Evolutionary conservation across 768 basidiomycete genomes (phyloP).

Genomic region (Auriscalpium orientale): DNA sequence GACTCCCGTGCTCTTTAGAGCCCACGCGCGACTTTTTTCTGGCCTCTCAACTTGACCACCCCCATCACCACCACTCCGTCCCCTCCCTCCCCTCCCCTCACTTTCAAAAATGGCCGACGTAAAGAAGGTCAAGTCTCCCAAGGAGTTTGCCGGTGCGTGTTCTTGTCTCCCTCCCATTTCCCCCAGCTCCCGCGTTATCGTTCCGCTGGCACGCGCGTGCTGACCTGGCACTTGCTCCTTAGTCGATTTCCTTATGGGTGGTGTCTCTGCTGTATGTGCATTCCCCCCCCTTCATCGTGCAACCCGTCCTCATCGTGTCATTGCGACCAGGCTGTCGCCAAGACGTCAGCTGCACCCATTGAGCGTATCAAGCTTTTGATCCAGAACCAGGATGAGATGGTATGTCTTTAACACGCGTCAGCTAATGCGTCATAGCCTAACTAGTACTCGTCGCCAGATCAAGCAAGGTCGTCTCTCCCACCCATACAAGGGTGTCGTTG

Average conservation of each 20-base stretch:
- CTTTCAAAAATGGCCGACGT: conserved; percentile 69
- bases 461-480: conserved; percentile 96
- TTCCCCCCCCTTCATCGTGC: neutral
- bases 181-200: neutral
- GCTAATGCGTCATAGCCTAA: neutral
- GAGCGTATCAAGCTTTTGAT: conserved; percentile 99
- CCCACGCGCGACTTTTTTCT: conserved; percentile 37
- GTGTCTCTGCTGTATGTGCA: conserved; percentile 76
- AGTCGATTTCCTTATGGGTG: conserved; percentile 97
- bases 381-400: conserved; percentile 99
- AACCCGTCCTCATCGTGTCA: conserved; percentile 11
- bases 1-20: conserved; percentile 30
- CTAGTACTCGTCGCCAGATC: conserved; percentile 47
- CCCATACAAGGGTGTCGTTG: conserved; percentile 94
- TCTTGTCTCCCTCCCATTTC: neutral
- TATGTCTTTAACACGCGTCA: conserved; percentile 19
- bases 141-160: conserved; percentile 79
- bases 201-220: conserved; percentile 15
- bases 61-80: conserved; percentile 46
- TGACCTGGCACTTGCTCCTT: conserved; percentile 24
- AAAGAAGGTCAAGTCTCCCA: conserved; percentile 81
- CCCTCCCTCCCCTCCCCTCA: conserved; percentile 30
- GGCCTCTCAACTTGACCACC: conserved; percentile 30
- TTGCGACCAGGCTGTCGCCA: conserved; percentile 78
- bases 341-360: conserved; percentile 98